phyloP scores from a whole-genome alignment of 1,284 basidiomycete genomes.

The Cryptococcus depauperatus region DNA sequence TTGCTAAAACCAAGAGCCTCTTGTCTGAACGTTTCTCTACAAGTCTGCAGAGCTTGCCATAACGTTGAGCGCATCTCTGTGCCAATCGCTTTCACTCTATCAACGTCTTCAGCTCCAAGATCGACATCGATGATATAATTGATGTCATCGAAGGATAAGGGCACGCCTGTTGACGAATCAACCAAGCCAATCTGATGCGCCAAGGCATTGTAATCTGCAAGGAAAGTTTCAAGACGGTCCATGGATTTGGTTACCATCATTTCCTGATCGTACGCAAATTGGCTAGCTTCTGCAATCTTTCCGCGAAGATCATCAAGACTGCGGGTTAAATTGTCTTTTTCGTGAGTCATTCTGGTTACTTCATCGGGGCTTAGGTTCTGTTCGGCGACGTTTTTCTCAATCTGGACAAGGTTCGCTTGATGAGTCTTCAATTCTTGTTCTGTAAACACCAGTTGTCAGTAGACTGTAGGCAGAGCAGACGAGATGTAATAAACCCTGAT shows the following conservation, averaged over 20 bases:
- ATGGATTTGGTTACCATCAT: constrained; percentile 67
- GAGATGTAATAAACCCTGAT: constrained; percentile 24
- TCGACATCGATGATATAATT: constrained; percentile 69
- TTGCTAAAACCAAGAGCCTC: constrained; percentile 62
- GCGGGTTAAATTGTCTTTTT: constrained; percentile 63
- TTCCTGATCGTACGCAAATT: constrained; percentile 63
- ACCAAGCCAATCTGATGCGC: constrained; percentile 63
- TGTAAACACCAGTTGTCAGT: constrained; percentile 47
- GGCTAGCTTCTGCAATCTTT: constrained; percentile 63
- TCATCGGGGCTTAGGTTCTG: constrained; percentile 81
- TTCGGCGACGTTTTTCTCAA: constrained; percentile 59
- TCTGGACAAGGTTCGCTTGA: constrained; percentile 53
- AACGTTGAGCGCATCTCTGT: constrained; percentile 59
- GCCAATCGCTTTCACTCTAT: constrained; percentile 55
- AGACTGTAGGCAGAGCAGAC: background rate
- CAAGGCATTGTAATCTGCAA: constrained; percentile 64
- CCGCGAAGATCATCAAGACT: constrained; percentile 65
- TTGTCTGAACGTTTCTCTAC: constrained; percentile 60
- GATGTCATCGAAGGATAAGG: constrained; percentile 50
- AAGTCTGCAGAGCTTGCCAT: constrained; percentile 59
- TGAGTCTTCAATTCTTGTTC: constrained; percentile 47
- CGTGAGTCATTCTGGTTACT: constrained; percentile 73
- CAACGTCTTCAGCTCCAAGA: constrained; percentile 58
- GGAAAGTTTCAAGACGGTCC: constrained; percentile 65
- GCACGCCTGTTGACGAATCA: constrained; percentile 35